Evolutionary conservation across 106 monocot genomes (phyloP), one percentile per base, ranked within the genome.

Genomic region (Allium sativum): DNA sequence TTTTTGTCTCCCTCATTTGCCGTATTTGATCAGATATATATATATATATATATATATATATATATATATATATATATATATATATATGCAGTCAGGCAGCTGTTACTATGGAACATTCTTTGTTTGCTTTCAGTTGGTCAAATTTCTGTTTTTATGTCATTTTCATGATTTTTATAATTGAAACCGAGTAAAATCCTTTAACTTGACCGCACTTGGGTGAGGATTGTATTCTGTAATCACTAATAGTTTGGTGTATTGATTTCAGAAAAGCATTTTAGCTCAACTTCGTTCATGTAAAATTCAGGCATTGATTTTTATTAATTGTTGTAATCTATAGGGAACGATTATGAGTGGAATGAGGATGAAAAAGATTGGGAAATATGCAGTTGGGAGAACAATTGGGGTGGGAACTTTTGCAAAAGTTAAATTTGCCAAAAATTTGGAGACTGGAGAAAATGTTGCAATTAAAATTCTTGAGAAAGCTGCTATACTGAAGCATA

Each of bases 361-460:
- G 56, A 65, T 67, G 76, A 81, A 68, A 57, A 87, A 65, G 70
- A 82, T 93, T n/a, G 93, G 89, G 7, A 89, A 83, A 77, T 94
- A 94, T 47, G 89, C 86, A 74, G 77, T 94, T 8, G 89, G 89
- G 13, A 54, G 93, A 70, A 94, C 93, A 9, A 86, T 94, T 53
- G 93, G 93, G 7, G 76, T 86, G 74, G 93, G 93, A 13, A 86
- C 85, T 51, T 94, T 94, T 45, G 85, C 93, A 18, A 94, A 94
- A 83, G 93, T 94, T 15, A 89, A 86, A 76, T 89, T 86, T 73
- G 89, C 93, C 20, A 68, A 61, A n/a, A 82, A 94, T 61, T 63
- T 67, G 12, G 85, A 89, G 46, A 94, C 85, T 6, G 81, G 76
- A 1, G 74, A 81, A 65, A 66, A 54, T 65, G 81, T 88, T 42